Percentiles rank a stretch among this genome's conserved stretches.
Evolutionary conservation across 2,329 filamentous ascomycete species (phyloP).

Genomic region (Phoma sp.): DNA sequence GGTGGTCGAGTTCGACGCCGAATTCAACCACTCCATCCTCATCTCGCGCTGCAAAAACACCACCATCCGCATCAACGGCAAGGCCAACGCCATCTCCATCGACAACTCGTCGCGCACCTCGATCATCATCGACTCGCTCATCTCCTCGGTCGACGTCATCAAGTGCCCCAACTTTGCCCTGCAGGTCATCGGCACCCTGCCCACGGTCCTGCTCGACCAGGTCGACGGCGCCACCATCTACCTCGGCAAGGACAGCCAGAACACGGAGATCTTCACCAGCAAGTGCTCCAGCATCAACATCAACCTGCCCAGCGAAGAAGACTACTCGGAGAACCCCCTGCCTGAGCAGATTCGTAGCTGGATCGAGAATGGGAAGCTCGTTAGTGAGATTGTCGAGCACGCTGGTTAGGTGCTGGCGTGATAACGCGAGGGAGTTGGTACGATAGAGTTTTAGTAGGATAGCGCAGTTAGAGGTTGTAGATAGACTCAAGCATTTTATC

Average conservation of each 20-base stretch:
- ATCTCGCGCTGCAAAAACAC: slow-evolving; percentile 92
- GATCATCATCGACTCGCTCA: slow-evolving; percentile 85
- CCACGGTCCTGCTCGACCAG: slow-evolving; percentile 90
- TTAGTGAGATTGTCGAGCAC: slow-evolving; percentile 96
- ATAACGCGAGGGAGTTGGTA: no score
- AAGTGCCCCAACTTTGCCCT: slow-evolving; percentile 93
- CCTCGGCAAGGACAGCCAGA: slow-evolving; percentile 77
- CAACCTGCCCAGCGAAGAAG: slow-evolving; percentile 75
- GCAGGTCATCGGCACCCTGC: slow-evolving; percentile 85
- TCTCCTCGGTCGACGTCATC: slow-evolving; percentile 92
- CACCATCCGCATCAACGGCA: slow-evolving; percentile 86
- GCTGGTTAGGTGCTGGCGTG: slow-evolving; percentile 64
- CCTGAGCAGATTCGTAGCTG: slow-evolving; percentile 89
- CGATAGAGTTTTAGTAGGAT: no score
- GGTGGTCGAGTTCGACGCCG: slow-evolving; percentile 81
- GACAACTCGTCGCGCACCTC: slow-evolving; percentile 88
- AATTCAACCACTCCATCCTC: slow-evolving; percentile 85
- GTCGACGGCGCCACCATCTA: slow-evolving; percentile 90
- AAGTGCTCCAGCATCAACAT: slow-evolving; percentile 89
- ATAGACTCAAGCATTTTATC: neutral
- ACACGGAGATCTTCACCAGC: slow-evolving; percentile 85
- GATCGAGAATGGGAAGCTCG: slow-evolving; percentile 76
- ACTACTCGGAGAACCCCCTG: slow-evolving; percentile 85
- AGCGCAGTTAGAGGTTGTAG: neutral
- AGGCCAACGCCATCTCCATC: slow-evolving; percentile 95